Evolutionary conservation across 768 basidiomycete genomes (phyloP), one percentile per base, ranked within the genome.

Genomic region (Pulveroboletus ravenelii): DNA sequence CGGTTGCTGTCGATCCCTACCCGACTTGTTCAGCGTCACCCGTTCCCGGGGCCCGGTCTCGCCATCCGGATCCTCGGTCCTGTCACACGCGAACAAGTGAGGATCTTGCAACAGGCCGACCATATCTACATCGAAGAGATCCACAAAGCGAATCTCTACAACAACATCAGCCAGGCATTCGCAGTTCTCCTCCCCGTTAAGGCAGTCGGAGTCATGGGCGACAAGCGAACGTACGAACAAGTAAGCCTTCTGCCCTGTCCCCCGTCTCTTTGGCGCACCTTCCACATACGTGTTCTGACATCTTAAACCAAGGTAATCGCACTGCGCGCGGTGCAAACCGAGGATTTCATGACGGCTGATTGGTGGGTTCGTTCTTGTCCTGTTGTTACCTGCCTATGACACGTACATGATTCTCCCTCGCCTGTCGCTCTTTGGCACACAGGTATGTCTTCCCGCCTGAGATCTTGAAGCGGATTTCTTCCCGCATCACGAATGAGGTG

Each of bases 311-410:
- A 88, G 84, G 94, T 99, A 43, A 91, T 98, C 51, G 90, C 92
- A 1, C 76, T 99, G 47, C 82, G 96, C 45, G 96, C 96, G 3
- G 95, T 98, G 9, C 87, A 90, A 65, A 85, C 93, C n/a, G 95
- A 97, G 66, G 96, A 99, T 69, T 99, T 99, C 66, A 99, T 99
- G 96, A 99, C 96, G 13, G 96, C 96, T 32, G 95, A 98, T 67
- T 98, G 95, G 95, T 93, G 63, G 38, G 80, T 62, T 43, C 10
- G 2, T 27, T 43, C 8, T 27, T 35, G 23, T 10, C 34, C 30
- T 35, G 17, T 45, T 27, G 6, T 10, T 35, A 6, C 27, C 23
- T 17, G 13, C 9, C 6, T 2, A 17, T 48, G 46, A 43, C 18
- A 18, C 49, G 36, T 17, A 38, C 14, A 36, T 13, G 34, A 20